Evolutionary conservation across 83 land plant species (phyloP).

Genomic region (Picea abies): DNA sequence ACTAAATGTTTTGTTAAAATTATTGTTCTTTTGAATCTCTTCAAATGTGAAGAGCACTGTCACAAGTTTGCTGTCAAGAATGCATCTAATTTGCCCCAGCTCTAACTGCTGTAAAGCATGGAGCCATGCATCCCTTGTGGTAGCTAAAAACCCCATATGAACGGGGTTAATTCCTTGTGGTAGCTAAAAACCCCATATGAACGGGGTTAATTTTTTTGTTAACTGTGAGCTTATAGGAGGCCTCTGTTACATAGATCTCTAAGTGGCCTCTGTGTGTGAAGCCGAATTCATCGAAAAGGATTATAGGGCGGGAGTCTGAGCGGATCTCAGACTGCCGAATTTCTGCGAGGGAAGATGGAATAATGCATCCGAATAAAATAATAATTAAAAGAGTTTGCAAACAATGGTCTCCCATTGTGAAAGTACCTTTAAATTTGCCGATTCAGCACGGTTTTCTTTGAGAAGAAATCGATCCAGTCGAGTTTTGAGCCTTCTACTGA

Average conservation of each 20-base stretch:
- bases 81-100: background rate
- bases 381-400: no score
- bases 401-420: no score
- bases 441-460: no score
- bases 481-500: no score
- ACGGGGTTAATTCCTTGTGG: conserved; percentile 16
- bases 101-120: background rate
- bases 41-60: background rate
- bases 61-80: background rate
- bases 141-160: conserved; percentile 38
- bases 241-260: conserved; percentile 15
- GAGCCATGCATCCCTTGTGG: conserved; percentile 15
- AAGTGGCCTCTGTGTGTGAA: conserved; percentile 31
- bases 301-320: conserved; percentile 34
- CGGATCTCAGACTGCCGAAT: conserved; percentile 35
- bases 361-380: no score
- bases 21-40: background rate
- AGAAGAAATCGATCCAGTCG: no score
- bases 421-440: no score
- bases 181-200: conserved; percentile 35
- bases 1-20: background rate
- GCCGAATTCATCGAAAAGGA: conserved; percentile 61
- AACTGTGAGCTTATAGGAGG: conserved; percentile 14
- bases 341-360: conserved; percentile 20
- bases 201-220: background rate